Evolutionary conservation across 192 early-diverging fungal species (phyloP), one percentile per base, ranked within the genome.

Genomic region (Pilobolus umbonatus): DNA sequence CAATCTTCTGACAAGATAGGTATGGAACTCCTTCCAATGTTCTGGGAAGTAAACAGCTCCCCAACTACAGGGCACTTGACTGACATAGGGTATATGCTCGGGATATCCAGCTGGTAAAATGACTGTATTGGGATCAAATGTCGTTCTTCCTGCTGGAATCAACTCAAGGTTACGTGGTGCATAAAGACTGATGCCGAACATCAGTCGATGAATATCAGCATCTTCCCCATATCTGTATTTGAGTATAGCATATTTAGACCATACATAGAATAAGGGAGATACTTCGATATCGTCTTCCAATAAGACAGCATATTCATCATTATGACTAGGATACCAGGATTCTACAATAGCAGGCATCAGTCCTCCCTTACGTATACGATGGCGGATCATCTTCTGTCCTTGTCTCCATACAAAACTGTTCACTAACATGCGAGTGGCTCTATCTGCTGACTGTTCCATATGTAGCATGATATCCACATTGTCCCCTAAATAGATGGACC

Each of bases 51-150:
- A 84, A 22, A 81, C 78, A 8, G 78, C 82, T 4, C 82, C 82
- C 82, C 82, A 84, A 60, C 78, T 80, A 58, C 82, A 84, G 7
- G 82, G 82, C 1, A 84, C 69, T 47, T 84, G 82, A n/a, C 67
- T 54, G 3, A 77, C 61, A 58, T 78, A 84, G 6, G 82, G 80
- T 12, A 68, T 75, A n/a, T 73, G 57, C 10, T 69, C 64, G 25
- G 75, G 70, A 17, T 76, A 62, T 4, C 69, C 62, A 1, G 74
- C 69, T 12, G 66, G 61, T 24, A 78, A 63, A 29, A 84, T 64
- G 7, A 74, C 69, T 11, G 58, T 49, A 39, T 68, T 65, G 4
- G 81, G 79, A 60, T 80, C 61, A 46, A 83, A 83, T 1, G 73
- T 66, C 2, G 67, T 48, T 40, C 81, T 68, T 29, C 81, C 81